A percentile compares a stretch with the other conserved stretches of the same genome.
Evolutionary conservation across 176 grass and related monocot genomes (phyloP).

Genomic region (Pharus latifolius): DNA sequence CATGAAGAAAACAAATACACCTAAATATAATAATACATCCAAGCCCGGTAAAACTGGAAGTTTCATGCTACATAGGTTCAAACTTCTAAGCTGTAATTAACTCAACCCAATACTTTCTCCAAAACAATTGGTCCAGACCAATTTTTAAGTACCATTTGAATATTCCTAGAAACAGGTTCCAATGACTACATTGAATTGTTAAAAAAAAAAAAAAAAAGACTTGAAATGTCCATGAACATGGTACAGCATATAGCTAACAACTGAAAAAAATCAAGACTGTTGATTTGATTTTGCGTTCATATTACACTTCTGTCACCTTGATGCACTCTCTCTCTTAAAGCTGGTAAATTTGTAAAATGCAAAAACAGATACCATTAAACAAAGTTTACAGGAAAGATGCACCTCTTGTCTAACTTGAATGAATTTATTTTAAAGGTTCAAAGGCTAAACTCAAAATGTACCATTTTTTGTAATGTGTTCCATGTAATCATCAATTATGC

Average conservation of each 20-base stretch:
- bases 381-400: not conserved
- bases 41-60: slow-evolving; percentile 7
- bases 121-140: not conserved
- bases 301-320: not conserved
- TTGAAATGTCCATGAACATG: not conserved
- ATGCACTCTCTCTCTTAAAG: not conserved
- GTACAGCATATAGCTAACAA: not conserved
- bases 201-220: not conserved
- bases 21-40: not conserved
- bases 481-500: not conserved
- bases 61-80: not conserved
- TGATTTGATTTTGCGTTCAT: not conserved
- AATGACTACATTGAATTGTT: not conserved
- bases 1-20: not conserved
- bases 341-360: not conserved
- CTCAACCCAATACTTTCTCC: not conserved
- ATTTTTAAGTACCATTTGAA: not conserved
- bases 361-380: not conserved
- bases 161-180: not conserved
- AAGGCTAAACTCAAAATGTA: not conserved
- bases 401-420: not conserved
- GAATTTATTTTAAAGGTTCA: not conserved
- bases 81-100: not conserved
- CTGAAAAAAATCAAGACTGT: not conserved
- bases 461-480: not conserved